Conservation (phyloP, 225 moss, liverwort and hornwort species). For the Physcomitrellopsis africana region DNA sequence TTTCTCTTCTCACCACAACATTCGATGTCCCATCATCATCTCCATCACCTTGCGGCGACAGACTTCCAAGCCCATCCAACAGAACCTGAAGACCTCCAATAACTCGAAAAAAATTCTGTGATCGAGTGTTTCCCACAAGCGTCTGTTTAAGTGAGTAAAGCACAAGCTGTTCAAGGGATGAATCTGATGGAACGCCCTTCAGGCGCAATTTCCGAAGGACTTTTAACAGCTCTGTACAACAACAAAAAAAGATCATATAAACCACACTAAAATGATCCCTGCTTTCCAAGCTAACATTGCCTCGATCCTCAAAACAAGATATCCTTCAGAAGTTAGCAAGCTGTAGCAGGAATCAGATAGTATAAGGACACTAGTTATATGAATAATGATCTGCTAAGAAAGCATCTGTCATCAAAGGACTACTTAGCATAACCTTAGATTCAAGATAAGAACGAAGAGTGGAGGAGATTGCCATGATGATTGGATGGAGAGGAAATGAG, state of each 20-base stretch:
- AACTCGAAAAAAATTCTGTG: conserved; percentile 80
- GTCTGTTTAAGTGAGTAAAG: conserved; percentile 69
- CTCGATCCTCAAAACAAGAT: conserved; percentile 8
- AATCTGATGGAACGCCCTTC: conserved; percentile 61
- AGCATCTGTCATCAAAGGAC: too few species aligned
- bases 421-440: too few species aligned
- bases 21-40: conserved; percentile 33
- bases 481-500: too few species aligned
- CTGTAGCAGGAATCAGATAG: too few species aligned
- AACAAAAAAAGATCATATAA: not conserved
- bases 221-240: conserved; percentile 69
- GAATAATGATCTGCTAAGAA: too few species aligned
- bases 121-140: conserved; percentile 62
- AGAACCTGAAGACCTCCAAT: conserved; percentile 81
- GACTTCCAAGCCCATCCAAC: conserved; percentile 63
- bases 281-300: not conserved
- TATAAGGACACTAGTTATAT: too few species aligned
- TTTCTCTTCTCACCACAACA: conserved; percentile 27
- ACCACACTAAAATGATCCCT: not conserved
- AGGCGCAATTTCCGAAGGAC: conserved; percentile 67
- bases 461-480: too few species aligned
- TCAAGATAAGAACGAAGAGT: too few species aligned
- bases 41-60: conserved; percentile 40
- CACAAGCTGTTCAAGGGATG: conserved; percentile 68
- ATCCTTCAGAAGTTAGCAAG: conserved; percentile 12